phyloP scores from a whole-genome alignment of 768 basidiomycete species.

The Lentinula detonsa region DNA sequence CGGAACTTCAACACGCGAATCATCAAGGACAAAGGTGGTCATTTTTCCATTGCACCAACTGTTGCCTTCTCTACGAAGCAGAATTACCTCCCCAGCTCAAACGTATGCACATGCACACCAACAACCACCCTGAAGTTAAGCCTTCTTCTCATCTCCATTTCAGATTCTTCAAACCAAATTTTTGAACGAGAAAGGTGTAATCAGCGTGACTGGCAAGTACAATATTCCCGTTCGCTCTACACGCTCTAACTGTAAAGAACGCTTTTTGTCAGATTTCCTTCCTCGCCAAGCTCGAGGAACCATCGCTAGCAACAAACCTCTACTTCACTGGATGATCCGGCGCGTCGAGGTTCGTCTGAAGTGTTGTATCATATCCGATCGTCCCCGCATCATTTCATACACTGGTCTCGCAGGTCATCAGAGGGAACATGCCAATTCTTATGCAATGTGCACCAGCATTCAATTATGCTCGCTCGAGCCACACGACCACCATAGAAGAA shows the following conservation, averaged over 20 bases:
- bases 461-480: constrained; percentile 81
- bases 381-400: background rate
- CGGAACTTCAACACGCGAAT: background rate
- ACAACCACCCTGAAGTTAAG: constrained; percentile 15
- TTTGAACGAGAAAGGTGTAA: constrained; percentile 84
- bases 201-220: constrained; percentile 64
- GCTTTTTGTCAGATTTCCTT: constrained; percentile 54
- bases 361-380: background rate
- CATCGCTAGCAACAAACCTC: constrained; percentile 42
- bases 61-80: constrained; percentile 71
- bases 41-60: constrained; percentile 82
- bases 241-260: background rate
- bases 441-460: constrained; percentile 96
- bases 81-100: constrained; percentile 77
- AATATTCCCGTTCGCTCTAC: background rate
- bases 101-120: constrained; percentile 36
- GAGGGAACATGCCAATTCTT: constrained; percentile 72
- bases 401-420: constrained; percentile 51
- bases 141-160: constrained; percentile 7
- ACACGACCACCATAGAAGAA: constrained; percentile 53
- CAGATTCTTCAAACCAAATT: constrained; percentile 89
- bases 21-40: constrained; percentile 56
- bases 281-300: constrained; percentile 48
- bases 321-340: constrained; percentile 81
- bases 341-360: constrained; percentile 54